A percentile compares a stretch with the other conserved stretches of the same genome.
phyloP scores from a whole-genome alignment of 2,329 filamentous ascomycete genomes.

The Rhinocladiella mackenziei region DNA sequence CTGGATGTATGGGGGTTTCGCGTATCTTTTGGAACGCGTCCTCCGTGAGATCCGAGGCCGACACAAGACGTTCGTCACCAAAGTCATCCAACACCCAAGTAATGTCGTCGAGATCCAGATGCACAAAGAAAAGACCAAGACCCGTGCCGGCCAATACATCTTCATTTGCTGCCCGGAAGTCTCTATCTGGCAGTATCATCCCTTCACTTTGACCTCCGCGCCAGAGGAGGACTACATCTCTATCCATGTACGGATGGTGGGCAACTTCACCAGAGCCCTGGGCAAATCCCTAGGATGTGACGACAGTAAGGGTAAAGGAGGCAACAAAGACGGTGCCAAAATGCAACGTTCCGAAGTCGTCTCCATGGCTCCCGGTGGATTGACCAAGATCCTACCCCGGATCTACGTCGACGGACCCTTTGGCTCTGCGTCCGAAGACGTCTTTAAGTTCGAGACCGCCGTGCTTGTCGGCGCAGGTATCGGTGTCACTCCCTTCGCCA shows the following conservation, averaged over 20 bases:
- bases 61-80: slow-evolving; percentile 81
- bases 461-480: slow-evolving; percentile 51
- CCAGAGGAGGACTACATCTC: slow-evolving; percentile 89
- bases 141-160: slow-evolving; percentile 73
- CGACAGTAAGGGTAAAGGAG: slow-evolving; percentile 39
- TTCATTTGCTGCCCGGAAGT: slow-evolving; percentile 84
- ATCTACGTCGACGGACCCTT: slow-evolving; percentile 84
- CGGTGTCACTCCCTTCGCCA: slow-evolving; percentile 51
- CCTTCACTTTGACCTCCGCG: slow-evolving; percentile 79
- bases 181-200: slow-evolving; percentile 84
- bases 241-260: slow-evolving; percentile 76
- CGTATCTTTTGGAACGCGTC: slow-evolving; percentile 74
- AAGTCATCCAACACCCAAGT: slow-evolving; percentile 84
- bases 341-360: slow-evolving; percentile 55
- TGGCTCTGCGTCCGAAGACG: slow-evolving; percentile 79
- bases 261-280: slow-evolving; percentile 71
- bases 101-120: slow-evolving; percentile 89
- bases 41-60: slow-evolving; percentile 73
- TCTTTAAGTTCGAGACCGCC: slow-evolving; percentile 60
- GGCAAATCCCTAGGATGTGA: slow-evolving; percentile 71
- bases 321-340: slow-evolving; percentile 24
- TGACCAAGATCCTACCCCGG: slow-evolving; percentile 66
- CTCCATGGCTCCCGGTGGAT: slow-evolving; percentile 58
- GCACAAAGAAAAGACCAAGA: slow-evolving; percentile 83
- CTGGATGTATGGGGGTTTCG: slow-evolving; percentile 79